Base-by-base conservation (phyloP, 2,329 filamentous ascomycete species). In the Saccharata proteae region DNA sequence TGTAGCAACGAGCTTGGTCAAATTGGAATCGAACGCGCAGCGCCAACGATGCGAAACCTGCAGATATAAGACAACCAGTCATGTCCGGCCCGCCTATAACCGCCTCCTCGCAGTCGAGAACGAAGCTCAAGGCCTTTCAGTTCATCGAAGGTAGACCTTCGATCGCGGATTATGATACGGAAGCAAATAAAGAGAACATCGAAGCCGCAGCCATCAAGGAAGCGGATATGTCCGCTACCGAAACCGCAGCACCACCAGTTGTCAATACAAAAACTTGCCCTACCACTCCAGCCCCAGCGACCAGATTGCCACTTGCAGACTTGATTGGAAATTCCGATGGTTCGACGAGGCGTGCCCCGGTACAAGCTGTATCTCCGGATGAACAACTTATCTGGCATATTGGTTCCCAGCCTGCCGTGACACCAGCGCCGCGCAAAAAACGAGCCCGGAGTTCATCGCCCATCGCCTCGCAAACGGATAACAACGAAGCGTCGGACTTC, bases 251-350 rank as follows among this genome's bases (percentile, higher is more conserved):
- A 1, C 49, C 52, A 3, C 49, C 46, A 17, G 37, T 45, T 8
- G 42, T 40, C 3, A 45, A 45, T 14, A 43, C 38, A 4, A 46
- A 39, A 29, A 44, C 43, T 24, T 48, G 43, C 29, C 51, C 57
- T 16, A 58, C 58, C 11, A 72, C 72, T 3, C 71, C 70, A 23
- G 77, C 72, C 10, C 71, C 73, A 2, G 65, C 64, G 15, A 67
- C 71, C 25, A 58, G 69, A 34, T 61, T 76, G 22, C 69, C 71
- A 15, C 54, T 77, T 9, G 69, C 69, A 18, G 71, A 76, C 38
- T 55, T 77, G 18, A 70, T 77, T 26, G 69, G 69, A 39, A 72
- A 74, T 45, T 63, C 64, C 28, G 71, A 76, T 47, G 69, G 74
- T 43, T 61, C 61, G 7, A 58, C 62, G 21, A 64, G 59, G 41